Evolutionary conservation across 106 monocot genomes (phyloP).

Genomic region (Narthecium ossifragum): DNA sequence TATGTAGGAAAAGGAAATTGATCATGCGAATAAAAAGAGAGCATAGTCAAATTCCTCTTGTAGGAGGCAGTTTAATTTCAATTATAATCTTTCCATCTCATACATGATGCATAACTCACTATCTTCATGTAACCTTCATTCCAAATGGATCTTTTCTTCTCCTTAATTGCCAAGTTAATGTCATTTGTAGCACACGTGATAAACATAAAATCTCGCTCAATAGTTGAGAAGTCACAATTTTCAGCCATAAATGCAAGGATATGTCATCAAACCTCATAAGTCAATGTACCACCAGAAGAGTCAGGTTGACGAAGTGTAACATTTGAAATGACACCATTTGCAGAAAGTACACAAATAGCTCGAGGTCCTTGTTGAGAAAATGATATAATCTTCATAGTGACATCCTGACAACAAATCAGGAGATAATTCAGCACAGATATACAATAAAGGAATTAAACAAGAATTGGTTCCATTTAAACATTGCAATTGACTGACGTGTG

Average conservation of each 20-base stretch:
- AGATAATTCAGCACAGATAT: neutral
- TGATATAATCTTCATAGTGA: conserved; percentile 85
- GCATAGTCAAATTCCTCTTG: too few relatives aligned
- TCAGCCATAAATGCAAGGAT: neutral
- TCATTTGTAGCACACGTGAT: too few relatives aligned
- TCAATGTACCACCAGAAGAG: conserved; percentile 82
- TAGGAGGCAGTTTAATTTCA: too few relatives aligned
- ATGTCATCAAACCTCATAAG: conserved; percentile 58
- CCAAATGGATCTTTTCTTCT: neutral
- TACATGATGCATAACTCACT: neutral
- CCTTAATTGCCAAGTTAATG: too few relatives aligned
- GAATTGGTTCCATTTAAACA: too few relatives aligned
- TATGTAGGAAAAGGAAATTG: too few relatives aligned
- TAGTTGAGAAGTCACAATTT: neutral
- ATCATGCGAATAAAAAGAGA: too few relatives aligned
- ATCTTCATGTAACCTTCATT: neutral
- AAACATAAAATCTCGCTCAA: neutral
- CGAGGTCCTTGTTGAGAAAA: conserved; percentile 67
- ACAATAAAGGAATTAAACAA: neutral
- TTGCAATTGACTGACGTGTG: too few relatives aligned
- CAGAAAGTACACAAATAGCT: conserved; percentile 72
- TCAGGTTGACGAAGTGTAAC: conserved; percentile 84
- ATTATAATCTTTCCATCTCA: too few relatives aligned
- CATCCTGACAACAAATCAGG: conserved; percentile 41
- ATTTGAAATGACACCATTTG: conserved; percentile 79